Evolutionary conservation across 2,329 filamentous ascomycete genomes (phyloP), one percentile per base, ranked within the genome.

Genomic region (Mycogone perniciosa): DNA sequence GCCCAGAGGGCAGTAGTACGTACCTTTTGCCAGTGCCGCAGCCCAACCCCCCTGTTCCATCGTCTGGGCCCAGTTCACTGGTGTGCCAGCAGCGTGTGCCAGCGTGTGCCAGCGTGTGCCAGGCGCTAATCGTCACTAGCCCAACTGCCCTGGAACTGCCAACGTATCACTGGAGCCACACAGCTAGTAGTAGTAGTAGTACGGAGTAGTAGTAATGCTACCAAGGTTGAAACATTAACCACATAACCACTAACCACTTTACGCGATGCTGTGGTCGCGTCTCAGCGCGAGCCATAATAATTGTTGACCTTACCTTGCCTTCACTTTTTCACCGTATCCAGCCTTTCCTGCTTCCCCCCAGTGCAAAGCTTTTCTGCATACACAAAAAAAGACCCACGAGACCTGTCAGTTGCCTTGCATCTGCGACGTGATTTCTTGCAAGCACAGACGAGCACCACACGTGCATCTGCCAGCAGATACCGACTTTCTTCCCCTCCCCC

Each of bases 231-330:
- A 20, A 20, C 20, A 20, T 20, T 20, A 20, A 20, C 20, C 20
- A 20, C 20, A 20, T 20, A 35, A 35, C 33, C 33, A 35, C 33
- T 11, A 38, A 51, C 48, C 48, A 51, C 48, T 51, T 51, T 46
- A 51, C 48, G 48, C 48, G 48, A 41, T 45, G 48, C 48, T 45
- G 44, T 42, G 48, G 48, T 46, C 48, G 48, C 48, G 48, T 51
- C 48, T 46, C 48, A 34, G 42, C 42, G 39, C n/a, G 29, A 37
- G 43, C 48, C 31, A 51, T 42, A 35, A 46, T 41, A 35, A 35
- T 42, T 33, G 39, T 51, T 37, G 40, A 46, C 41, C 33, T 49
- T 30, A 9, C 35, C 35, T 11, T 38, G 44, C 41, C 33, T 9
- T 26, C 48, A 50, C 20, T 31, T 42, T 34, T 44, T 20, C 31